Conservation (phyloP, 176 grass and related monocot species). For the Raddia guianensis region DNA sequence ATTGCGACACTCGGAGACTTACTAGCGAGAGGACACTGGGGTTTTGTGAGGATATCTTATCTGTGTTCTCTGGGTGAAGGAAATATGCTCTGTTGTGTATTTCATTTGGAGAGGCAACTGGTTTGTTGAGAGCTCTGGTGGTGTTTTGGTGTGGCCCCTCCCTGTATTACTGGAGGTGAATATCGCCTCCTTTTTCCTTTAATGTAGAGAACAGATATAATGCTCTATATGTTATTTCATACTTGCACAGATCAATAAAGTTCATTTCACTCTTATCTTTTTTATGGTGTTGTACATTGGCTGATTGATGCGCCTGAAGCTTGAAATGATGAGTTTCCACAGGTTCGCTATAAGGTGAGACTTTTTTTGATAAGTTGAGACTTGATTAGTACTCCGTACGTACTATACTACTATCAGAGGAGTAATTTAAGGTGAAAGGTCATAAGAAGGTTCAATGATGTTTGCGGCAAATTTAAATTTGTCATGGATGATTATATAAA, state of each 20-base stretch:
- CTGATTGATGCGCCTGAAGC: background rate
- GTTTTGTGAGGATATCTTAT: slow-evolving; percentile 19
- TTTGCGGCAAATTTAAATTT: background rate
- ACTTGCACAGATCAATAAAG: slow-evolving; percentile 52
- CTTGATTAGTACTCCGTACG: no score
- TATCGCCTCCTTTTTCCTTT: background rate
- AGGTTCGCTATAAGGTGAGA: background rate
- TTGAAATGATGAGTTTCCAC: background rate
- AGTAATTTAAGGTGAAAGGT: no score
- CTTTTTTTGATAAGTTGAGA: no score
- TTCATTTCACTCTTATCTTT: background rate
- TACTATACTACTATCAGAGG: no score
- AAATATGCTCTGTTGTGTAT: slow-evolving; percentile 35
- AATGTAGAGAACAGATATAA: slow-evolving; percentile 6
- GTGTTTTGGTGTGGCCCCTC: background rate
- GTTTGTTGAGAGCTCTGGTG: slow-evolving; percentile 12
- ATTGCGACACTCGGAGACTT: slow-evolving; percentile 5
- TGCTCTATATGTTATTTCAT: slow-evolving; percentile 22
- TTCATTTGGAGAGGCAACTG: slow-evolving; percentile 13
- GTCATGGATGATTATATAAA: background rate
- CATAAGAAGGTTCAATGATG: background rate
- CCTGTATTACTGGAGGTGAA: slow-evolving; percentile 16
- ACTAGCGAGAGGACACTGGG: background rate
- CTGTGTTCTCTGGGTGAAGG: slow-evolving; percentile 18
- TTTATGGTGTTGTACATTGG: background rate